Conservation (phyloP, 2,329 filamentous ascomycete genomes). For the Sporothrix variecibatus region DNA sequence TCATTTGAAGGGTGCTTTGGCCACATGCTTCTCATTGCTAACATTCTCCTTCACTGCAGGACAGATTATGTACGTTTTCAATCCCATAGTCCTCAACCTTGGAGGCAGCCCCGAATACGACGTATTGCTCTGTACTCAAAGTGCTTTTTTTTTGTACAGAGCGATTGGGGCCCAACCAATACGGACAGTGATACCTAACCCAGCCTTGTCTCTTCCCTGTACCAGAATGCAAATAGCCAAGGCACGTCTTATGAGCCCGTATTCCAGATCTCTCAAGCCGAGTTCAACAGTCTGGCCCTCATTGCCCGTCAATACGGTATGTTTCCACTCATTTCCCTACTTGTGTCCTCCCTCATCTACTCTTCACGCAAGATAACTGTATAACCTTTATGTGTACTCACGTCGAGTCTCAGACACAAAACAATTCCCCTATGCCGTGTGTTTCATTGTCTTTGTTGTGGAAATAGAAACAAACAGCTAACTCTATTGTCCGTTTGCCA, state of each 20-base stretch:
- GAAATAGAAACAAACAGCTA: background rate
- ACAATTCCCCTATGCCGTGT: background rate
- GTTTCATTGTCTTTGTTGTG: background rate
- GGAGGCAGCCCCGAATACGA: background rate
- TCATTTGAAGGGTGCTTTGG: background rate
- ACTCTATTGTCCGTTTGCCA: conserved; percentile 30
- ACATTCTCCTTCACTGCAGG: background rate
- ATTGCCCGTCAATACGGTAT: conserved; percentile 58
- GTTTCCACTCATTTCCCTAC: background rate
- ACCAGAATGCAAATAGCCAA: conserved; percentile 48
- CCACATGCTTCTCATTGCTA: background rate
- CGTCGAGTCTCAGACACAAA: background rate
- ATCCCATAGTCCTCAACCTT: background rate
- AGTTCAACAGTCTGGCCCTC: conserved; percentile 62
- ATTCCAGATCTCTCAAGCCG: conserved; percentile 51
- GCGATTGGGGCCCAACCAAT: background rate
- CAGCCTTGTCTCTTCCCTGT: background rate
- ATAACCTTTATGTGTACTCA: background rate
- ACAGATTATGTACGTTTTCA: background rate
- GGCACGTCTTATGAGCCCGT: background rate
- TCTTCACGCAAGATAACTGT: background rate
- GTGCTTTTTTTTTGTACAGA: background rate
- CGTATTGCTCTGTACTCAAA: background rate
- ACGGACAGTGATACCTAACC: background rate
- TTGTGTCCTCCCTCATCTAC: background rate